Evolutionary conservation across 768 basidiomycete genomes (phyloP), one percentile per base, ranked within the genome.

Genomic region (Amanita exitialis): DNA sequence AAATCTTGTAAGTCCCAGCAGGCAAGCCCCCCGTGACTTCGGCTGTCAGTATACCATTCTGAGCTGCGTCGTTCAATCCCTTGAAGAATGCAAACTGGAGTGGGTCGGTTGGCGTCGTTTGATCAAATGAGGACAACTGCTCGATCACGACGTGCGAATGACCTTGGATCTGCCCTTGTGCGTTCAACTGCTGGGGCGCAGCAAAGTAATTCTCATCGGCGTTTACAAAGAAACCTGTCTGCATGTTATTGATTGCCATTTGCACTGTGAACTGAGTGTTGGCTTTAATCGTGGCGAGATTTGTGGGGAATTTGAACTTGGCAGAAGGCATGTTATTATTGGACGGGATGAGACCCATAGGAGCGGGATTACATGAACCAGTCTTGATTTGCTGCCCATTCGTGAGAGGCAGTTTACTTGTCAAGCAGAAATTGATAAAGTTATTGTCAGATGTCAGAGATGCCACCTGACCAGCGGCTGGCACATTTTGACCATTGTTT

Each of bases 31-130:
- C 63, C 8, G 70, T 52, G 59, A 77, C 64, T 62, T 66, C 51
- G 67, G 66, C 73, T n/a, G 69, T 66, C 9, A 80, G 66, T 3
- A 73, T 54, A 9, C 78, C 80, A 64, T 78, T 76, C 28, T 57
- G 57, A 35, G 78, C 79, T 8, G 67, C 72, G 21, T 68, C 68
- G 53, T 70, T 76, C 54, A 70, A 65, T 56, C 69, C 83, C 74
- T 80, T 79, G 78, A 86, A 84, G 69, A 83, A 84, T 25, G 68
- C 70, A 57, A 85, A 84, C 42, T 65, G 65, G 49, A 61, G 66
- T 4, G 80, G 75, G 61, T 82, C 69, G 32, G 71, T 69, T 28
- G 71, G 60, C 1, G 60, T 59, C n/a, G 72, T 72, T 51, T 71
- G 66, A n/a, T 61, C 61, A 34, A 80, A 54, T 4, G 72, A 64